Conservation (phyloP, 768 basidiomycete species). For the Pulveroboletus sp. region DNA sequence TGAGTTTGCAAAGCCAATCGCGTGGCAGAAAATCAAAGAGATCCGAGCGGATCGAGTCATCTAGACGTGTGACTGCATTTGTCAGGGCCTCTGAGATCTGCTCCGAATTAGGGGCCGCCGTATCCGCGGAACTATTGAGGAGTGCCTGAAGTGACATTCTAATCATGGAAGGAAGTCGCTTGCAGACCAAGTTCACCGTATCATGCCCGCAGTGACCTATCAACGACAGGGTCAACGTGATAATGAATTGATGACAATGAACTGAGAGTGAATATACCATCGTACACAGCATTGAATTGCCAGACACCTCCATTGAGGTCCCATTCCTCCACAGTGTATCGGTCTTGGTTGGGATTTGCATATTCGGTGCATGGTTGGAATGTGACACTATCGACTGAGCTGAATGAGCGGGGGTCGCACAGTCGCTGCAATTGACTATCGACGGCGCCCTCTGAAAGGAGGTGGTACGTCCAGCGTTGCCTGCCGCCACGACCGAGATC, state of each 20-base stretch:
- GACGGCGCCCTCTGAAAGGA: constrained; percentile 39
- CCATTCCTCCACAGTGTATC: constrained; percentile 39
- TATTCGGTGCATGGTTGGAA: constrained; percentile 41
- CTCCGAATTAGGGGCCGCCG: constrained; percentile 24
- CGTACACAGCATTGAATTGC: constrained; percentile 44
- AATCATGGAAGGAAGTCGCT: constrained; percentile 39
- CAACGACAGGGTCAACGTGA: constrained; percentile 14
- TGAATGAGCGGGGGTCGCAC: constrained; percentile 33
- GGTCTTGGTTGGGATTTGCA: constrained; percentile 38
- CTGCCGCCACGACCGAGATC: constrained; percentile 50
- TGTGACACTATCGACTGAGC: constrained; percentile 35
- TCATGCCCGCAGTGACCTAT: constrained; percentile 47
- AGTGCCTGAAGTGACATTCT: constrained; percentile 35
- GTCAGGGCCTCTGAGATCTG: constrained; percentile 37
- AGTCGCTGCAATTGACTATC: constrained; percentile 37
- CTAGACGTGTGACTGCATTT: constrained; percentile 37
- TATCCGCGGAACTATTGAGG: constrained; percentile 22
- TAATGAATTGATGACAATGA: constrained; percentile 20
- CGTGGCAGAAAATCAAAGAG: constrained; percentile 42
- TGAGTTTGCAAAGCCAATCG: constrained; percentile 32
- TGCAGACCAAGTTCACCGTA: constrained; percentile 42
- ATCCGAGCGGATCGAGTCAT: constrained; percentile 40
- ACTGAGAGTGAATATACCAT: constrained; percentile 29
- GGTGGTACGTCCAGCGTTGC: constrained; percentile 51
- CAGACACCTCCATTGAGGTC: constrained; percentile 37